Base-by-base conservation (phyloP, 805 yeast species). In the Wickerhamomyces pijperi region DNA sequence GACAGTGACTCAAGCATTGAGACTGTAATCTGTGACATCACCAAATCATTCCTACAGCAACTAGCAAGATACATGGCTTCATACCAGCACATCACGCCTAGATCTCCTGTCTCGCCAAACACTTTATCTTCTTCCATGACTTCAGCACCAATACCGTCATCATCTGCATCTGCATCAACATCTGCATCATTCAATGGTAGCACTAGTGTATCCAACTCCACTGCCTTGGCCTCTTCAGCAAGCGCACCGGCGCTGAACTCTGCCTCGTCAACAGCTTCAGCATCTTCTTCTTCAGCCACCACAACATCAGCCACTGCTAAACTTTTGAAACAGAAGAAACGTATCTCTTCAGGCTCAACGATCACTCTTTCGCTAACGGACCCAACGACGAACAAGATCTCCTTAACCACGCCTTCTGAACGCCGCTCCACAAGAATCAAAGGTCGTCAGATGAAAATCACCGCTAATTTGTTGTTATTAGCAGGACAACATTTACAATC, bases 401-500 rank as follows among this genome's bases (percentile, higher is more conserved):
- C 64, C 29, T 50, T 66, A 18, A 51, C 56, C 32, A 53, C 59
- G 2, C 43, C 64, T 1, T 53, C 52, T 20, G 61, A 59, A 41
- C 51, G 64, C 19, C 63, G 55, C 5, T 54, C 65, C 52, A 48
- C 70, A 39, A 64, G 74, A 51, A 72, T 74, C 52, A 66, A 70
- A 43, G 92, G 96, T 2, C 67, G 98, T 37, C 82, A 82, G 48
- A 55, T 72, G 19, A 90, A 90, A 50, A 67, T 82, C 29, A 61
- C 78, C 50, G 97, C 86, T 0, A 80, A 80, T 47, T 74, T 90
- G 47, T 78, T 75, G 50, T 63, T 92, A 13, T 59, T 92, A 36
- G 81, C 95, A 1, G 98, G 98, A 1, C 74, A 82, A 39, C 68
- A 81, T 35, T 55, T 67, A 14, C 83, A 78, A 41, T 94, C 97